A percentile compares a stretch with the other conserved stretches of the same genome.
These are phyloP conservation scores for Aspergillus ruber DNA, from an alignment of 2,329 filamentous ascomycete species.

Conservation along the genomic window DNA sequence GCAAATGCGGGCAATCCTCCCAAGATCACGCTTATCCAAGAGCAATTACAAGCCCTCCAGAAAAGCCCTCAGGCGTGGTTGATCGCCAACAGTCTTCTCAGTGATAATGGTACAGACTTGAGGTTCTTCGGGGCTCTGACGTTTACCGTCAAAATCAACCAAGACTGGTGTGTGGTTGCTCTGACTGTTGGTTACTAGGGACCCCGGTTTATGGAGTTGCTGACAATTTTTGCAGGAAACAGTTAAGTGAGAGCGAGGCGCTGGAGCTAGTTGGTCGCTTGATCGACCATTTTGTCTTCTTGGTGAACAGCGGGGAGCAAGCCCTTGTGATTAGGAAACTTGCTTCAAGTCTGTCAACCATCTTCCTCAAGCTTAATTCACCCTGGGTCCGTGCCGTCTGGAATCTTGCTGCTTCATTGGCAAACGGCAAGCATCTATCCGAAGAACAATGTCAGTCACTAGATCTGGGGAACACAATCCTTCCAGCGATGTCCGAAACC, in stretches of 20 bases:
- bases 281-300: constrained; percentile 37
- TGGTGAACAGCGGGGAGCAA: constrained; percentile 33
- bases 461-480: constrained; percentile 23
- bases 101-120: constrained; percentile 63
- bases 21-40: constrained; percentile 54
- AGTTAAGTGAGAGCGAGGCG: constrained; percentile 28
- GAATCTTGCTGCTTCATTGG: constrained; percentile 33
- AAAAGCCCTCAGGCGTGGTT: constrained; percentile 77
- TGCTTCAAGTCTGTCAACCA: constrained; percentile 37
- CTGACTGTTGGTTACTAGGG: constrained; percentile 6
- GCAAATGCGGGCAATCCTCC: constrained; percentile 40
- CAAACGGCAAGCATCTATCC: constrained; percentile 30
- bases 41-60: constrained; percentile 71
- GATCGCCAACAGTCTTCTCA: constrained; percentile 69
- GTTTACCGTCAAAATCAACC: constrained; percentile 89
- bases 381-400: constrained; percentile 33
- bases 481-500: constrained; percentile 32
- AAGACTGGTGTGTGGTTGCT: constrained; percentile 58
- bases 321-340: constrained; percentile 42
- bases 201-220: not conserved
- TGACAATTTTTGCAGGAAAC: constrained; percentile 22
- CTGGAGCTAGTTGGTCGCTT: constrained; percentile 34
- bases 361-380: constrained; percentile 36
- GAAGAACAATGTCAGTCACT: constrained; percentile 26
- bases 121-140: constrained; percentile 91